A percentile compares a stretch with the other conserved stretches of the same genome.
phyloP scores from a whole-genome alignment of 2,329 filamentous ascomycete species.

The Pseudogymnoascus sp. region DNA sequence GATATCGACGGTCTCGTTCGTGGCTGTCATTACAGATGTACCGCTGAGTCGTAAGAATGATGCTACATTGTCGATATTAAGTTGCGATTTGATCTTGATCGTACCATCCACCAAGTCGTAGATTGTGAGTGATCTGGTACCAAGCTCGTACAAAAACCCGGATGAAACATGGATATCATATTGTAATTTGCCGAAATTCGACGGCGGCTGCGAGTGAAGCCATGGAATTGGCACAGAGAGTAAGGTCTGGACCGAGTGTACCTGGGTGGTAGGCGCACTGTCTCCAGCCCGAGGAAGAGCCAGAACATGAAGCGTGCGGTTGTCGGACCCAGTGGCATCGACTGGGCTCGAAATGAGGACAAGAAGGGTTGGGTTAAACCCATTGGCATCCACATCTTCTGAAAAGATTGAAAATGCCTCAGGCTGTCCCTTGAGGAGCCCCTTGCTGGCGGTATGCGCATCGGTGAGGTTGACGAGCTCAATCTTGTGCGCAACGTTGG shows the following conservation, averaged over 20 bases:
- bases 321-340: slow-evolving; percentile 16
- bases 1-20: slow-evolving; percentile 49
- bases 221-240: slow-evolving; percentile 21
- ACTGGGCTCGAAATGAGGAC: slow-evolving; percentile 36
- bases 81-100: slow-evolving; percentile 52
- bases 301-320: slow-evolving; percentile 27
- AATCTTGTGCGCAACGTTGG: slow-evolving; percentile 27
- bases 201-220: slow-evolving; percentile 8
- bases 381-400: slow-evolving; percentile 26
- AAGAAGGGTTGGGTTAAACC: slow-evolving; percentile 48
- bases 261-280: neutral
- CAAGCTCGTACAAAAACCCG: slow-evolving; percentile 57
- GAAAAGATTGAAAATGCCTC: slow-evolving; percentile 48
- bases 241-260: slow-evolving; percentile 28
- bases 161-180: slow-evolving; percentile 58
- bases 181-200: slow-evolving; percentile 13
- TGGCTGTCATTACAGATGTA: slow-evolving; percentile 59
- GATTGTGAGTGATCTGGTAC: slow-evolving; percentile 47
- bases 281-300: slow-evolving; percentile 21
- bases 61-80: slow-evolving; percentile 45
- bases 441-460: slow-evolving; percentile 29
- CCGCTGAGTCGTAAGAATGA: slow-evolving; percentile 63
- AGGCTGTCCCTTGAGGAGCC: slow-evolving; percentile 43
- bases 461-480: slow-evolving; percentile 31
- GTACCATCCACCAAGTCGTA: slow-evolving; percentile 60